Conservation (phyloP, 2,329 filamentous ascomycete species). For the Diaporthe humulicola region DNA sequence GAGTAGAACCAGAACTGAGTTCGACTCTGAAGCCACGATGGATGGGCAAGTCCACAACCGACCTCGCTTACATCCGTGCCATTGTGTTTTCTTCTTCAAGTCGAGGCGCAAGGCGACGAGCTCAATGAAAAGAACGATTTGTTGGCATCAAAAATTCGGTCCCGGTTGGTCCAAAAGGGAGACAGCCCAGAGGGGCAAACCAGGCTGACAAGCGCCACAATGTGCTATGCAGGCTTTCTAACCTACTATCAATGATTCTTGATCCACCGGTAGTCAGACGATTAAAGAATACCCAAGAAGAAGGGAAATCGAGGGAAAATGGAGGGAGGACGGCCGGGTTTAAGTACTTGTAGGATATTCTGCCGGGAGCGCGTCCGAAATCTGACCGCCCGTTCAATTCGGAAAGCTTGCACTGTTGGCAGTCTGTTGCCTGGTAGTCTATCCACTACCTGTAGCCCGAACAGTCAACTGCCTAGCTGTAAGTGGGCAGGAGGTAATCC, state of each 20-base stretch:
- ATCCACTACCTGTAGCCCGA: too few species aligned
- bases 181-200: constrained; percentile 27
- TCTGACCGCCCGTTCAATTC: constrained; percentile 13
- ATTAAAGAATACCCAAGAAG: constrained; percentile 15
- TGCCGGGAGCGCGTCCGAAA: constrained; percentile 1
- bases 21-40: too few species aligned
- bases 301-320: not conserved
- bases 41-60: too few species aligned
- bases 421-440: too few species aligned
- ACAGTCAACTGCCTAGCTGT: not conserved
- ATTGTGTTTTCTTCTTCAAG: constrained; percentile 30
- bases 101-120: constrained; percentile 25
- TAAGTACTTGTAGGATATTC: constrained; percentile 3
- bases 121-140: constrained; percentile 29
- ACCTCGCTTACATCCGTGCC: too few species aligned
- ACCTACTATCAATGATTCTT: constrained; percentile 9
- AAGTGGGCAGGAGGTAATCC: too few species aligned
- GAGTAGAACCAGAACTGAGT: too few species aligned
- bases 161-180: constrained; percentile 13
- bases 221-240: constrained; percentile 36
- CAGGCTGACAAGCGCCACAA: constrained; percentile 32
- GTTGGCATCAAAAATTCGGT: constrained; percentile 29
- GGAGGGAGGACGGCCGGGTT: not conserved
- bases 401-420: not conserved
- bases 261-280: constrained; percentile 4